Base-by-base conservation (phyloP, 148 eudicot genomes). In the Bassia scoparia region DNA sequence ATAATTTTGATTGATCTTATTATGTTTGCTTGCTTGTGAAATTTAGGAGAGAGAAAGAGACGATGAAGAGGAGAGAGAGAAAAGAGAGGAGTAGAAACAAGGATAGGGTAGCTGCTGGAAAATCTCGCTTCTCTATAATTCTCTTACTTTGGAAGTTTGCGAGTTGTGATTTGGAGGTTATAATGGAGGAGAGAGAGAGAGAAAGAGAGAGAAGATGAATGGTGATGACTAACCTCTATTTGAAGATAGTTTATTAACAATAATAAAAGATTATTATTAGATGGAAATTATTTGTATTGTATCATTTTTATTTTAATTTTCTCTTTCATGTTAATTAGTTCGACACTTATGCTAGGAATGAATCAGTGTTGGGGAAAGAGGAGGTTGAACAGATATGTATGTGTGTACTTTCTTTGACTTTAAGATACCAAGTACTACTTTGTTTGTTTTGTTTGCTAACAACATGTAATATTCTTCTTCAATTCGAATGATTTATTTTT, bases 1-100 rank as follows among this genome's bases (percentile, higher is more conserved):
- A n/a, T n/a, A n/a, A n/a, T n/a, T n/a, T n/a, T 41, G 46, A 41
- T 41, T 41, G 46, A 41, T n/a, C n/a, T n/a, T n/a, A n/a, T n/a
- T n/a, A n/a, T 41, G 46, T 74, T 66, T 66, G 77, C 77, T 74
- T 74, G 41, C 41, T 43, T 65, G 43, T 34, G 33, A 73, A 80
- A 24, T 77, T 31, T 7, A 41, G 21, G 46, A 49, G 44, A 56
- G 33, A 34, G 17, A 61, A 18, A 27, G 44, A 30, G 34, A 13
- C 17, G 56, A 61, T 34, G 61, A 41, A 72, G 68, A 34, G 20
- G 54, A 7, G 44, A 50, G 29, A 37, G 29, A 26, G 18, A 14
- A 35, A 3, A 0, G 14, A 7, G 26, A 24, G 48, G 31, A 8
- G 37, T n/a, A 37, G 37, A 18, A 52, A 29, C 61, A 33, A 35